phyloP scores from a whole-genome alignment of 768 basidiomycete species.

The Trichaptum fuscoviolaceum region DNA sequence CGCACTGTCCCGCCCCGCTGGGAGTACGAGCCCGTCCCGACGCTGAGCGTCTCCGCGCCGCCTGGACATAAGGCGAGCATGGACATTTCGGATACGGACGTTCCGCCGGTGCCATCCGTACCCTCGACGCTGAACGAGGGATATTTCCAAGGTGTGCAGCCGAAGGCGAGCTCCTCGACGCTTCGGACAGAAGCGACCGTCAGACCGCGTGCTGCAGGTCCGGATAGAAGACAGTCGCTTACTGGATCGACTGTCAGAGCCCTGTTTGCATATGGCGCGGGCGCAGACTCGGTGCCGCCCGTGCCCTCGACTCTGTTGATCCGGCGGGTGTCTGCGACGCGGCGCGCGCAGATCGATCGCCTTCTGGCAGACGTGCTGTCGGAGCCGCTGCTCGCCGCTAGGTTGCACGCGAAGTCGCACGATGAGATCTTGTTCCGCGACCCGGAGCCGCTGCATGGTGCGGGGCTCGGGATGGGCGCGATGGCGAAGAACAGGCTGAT shows the following conservation, averaged over 20 bases:
- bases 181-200: conserved; percentile 4
- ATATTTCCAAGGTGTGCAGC: background rate
- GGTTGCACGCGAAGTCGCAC: conserved; percentile 56
- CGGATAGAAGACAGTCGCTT: background rate
- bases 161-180: background rate
- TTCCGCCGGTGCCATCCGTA: background rate
- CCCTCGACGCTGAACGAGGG: background rate
- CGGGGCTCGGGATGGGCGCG: conserved; percentile 31
- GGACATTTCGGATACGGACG: background rate
- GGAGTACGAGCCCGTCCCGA: conserved; percentile 59
- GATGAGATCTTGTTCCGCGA: conserved; percentile 60
- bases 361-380: conserved; percentile 80
- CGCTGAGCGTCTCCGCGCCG: conserved; percentile 41
- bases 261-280: background rate
- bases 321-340: conserved; percentile 58
- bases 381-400: conserved; percentile 59
- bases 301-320: conserved; percentile 44
- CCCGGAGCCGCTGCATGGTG: conserved; percentile 18
- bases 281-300: background rate
- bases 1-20: conserved; percentile 38
- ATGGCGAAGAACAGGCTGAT: conserved; percentile 54
- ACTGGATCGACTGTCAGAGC: background rate
- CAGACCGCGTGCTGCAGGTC: background rate
- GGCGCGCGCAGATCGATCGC: conserved; percentile 69
- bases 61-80: conserved; percentile 20